Evolutionary conservation across 1,284 basidiomycete genomes (phyloP), one percentile per base, ranked within the genome.

Genomic region (Apiotrichum gamsii): DNA sequence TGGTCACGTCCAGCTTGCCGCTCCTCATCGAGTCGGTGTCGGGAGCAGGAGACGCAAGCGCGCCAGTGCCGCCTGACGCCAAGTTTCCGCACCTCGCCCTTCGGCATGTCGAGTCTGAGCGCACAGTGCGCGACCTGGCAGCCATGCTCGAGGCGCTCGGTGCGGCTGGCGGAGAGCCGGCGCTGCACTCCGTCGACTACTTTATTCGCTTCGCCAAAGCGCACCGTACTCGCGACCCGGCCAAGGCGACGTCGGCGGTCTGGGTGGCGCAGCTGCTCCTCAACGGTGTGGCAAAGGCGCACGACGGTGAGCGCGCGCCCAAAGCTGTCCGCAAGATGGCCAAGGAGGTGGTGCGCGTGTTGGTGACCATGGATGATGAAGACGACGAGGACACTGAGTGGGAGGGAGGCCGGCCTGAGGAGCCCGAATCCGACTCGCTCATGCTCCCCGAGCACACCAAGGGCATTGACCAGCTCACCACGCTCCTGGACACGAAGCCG

Each of bases 101-200:
- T 45, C 79, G 76, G 51, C 78, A 84, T 60, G 67, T 86, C 23
- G 72, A 79, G n/a, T 80, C 81, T 5, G 74, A 70, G 28, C 74
- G 76, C 20, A 79, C 85, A 1, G 74, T 77, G 18, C 65, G 75
- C 24, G 72, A 81, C 1, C 66, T 94, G 31, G 76, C 78, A 40
- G 68, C 72, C 8, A 89, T 91, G 82, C 80, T 94, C 43, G 76
- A 75, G 37, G 75, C 81, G 1, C 72, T 94, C 20, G 90, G 90
- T 3, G 58, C 61, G 0, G 69, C 71, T 5, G 86, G 82, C 13
- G 82, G 82, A 3, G 85, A 87, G 47, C 72, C 75, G 6, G 81
- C 81, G 39, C 72, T 90, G 21, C 84, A 80, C 60, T 74, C 87
- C 2, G 79, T 89, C 5, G 90, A 94, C 57, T 88, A 89, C 81